Evolutionary conservation across 2,329 filamentous ascomycete species (phyloP).

Genomic region (Juglanconis oblonga): DNA sequence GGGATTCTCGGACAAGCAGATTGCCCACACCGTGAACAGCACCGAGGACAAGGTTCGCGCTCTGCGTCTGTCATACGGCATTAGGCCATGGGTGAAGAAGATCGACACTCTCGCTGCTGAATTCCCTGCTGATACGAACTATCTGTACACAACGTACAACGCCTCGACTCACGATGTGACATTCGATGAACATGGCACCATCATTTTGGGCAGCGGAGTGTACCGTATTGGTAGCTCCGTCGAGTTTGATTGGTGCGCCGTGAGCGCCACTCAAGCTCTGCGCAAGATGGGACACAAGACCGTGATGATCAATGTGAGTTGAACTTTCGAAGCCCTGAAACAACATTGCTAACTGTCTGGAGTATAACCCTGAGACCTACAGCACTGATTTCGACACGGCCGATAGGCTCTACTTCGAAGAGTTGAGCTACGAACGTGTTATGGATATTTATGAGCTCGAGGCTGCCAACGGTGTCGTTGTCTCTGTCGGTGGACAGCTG

Average conservation of each 20-base stretch:
- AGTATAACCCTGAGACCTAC: slow-evolving; percentile 77
- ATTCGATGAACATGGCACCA: slow-evolving; percentile 86
- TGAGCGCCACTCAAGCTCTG: slow-evolving; percentile 81
- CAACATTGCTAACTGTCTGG: neutral
- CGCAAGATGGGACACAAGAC: slow-evolving; percentile 92
- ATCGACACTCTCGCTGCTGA: slow-evolving; percentile 97
- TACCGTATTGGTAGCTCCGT: slow-evolving; percentile 98
- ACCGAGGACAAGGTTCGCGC: slow-evolving; percentile 89
- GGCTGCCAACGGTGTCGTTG: slow-evolving; percentile 78
- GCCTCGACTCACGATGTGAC: slow-evolving; percentile 88
- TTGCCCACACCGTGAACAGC: slow-evolving; percentile 78
- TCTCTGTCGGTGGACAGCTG: slow-evolving; percentile 92
- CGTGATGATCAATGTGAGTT: slow-evolving; percentile 83
- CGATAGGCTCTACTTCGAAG: slow-evolving; percentile 94
- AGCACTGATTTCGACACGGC: slow-evolving; percentile 84
- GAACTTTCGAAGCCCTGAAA: neutral
- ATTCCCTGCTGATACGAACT: slow-evolving; percentile 93
- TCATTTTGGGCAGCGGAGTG: slow-evolving; percentile 90
- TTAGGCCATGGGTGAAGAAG: slow-evolving; percentile 95
- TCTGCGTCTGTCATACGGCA: slow-evolving; percentile 78
- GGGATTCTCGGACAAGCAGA: slow-evolving; percentile 96
- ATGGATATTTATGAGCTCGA: slow-evolving; percentile 99
- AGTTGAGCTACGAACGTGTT: slow-evolving; percentile 92
- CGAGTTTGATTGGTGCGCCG: slow-evolving; percentile 98
- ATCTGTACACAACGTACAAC: slow-evolving; percentile 97